Evolutionary conservation across 2,329 filamentous ascomycete species (phyloP).

Genomic region (Ciborinia camelliae): DNA sequence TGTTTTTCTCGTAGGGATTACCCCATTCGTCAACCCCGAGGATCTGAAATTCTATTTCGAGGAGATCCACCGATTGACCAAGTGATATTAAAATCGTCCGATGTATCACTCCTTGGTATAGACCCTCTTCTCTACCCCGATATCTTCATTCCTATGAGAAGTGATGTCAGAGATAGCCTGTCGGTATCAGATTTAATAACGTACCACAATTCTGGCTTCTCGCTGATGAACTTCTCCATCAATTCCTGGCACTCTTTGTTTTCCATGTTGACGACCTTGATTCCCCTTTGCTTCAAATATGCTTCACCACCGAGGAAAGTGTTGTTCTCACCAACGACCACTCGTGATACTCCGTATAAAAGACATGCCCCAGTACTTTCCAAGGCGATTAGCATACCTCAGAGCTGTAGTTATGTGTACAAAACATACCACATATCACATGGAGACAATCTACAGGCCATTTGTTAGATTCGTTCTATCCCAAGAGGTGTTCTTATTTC

Average conservation of each 20-base stretch:
- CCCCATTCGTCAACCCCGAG: constrained; percentile 89
- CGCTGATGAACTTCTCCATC: constrained; percentile 69
- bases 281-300: constrained; percentile 62
- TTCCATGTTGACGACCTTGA: constrained; percentile 70
- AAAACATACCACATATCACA: constrained; percentile 64
- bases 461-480: not conserved
- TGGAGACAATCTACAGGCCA: constrained; percentile 52
- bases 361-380: constrained; percentile 66
- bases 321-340: constrained; percentile 75
- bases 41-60: constrained; percentile 91
- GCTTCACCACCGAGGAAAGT: constrained; percentile 68
- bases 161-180: not conserved
- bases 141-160: constrained; percentile 54
- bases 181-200: constrained; percentile 35
- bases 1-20: constrained; percentile 63
- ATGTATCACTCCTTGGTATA: constrained; percentile 39
- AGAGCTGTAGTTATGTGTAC: not conserved
- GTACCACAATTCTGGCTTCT: constrained; percentile 68
- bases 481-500: not conserved
- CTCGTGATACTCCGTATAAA: constrained; percentile 69
- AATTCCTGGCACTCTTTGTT: constrained; percentile 61
- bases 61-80: constrained; percentile 73
- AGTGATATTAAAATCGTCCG: not conserved
- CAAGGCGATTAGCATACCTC: constrained; percentile 6
- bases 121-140: constrained; percentile 47